phyloP scores from a whole-genome alignment of 352 stramenopile genomes.

The Globisporangium sylvaticum region DNA sequence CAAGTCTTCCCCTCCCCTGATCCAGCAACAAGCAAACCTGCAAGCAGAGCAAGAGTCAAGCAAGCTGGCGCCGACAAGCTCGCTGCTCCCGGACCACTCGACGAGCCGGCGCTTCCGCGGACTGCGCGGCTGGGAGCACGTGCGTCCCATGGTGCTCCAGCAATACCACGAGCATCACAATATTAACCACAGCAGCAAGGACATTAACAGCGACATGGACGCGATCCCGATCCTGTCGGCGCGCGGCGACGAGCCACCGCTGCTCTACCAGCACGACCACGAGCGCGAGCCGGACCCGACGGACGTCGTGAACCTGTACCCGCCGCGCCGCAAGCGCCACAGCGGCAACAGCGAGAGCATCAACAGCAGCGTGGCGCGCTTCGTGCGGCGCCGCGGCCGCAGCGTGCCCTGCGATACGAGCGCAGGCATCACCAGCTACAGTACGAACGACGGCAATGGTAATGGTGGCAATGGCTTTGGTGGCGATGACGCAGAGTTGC shows the following conservation, averaged over 20 bases:
- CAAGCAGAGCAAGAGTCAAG: neutral
- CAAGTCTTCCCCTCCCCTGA: no score
- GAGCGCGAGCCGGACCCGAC: neutral
- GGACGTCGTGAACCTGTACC: slow-evolving; percentile 2
- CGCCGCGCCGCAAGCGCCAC: slow-evolving; percentile 13
- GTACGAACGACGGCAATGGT: neutral
- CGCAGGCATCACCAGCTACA: neutral
- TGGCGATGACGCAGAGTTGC: neutral
- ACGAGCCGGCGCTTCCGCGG: slow-evolving; percentile 3
- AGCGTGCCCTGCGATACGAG: slow-evolving; percentile 14
- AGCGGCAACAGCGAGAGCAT: neutral
- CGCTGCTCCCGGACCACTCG: slow-evolving; percentile 1
- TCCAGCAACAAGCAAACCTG: no score
- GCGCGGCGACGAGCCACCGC: slow-evolving; percentile 16
- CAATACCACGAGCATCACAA: neutral
- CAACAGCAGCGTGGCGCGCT: neutral
- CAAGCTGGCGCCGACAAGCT: neutral
- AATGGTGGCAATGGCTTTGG: neutral
- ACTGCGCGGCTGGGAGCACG: slow-evolving; percentile 6
- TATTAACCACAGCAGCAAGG: neutral
- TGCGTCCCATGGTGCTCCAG: slow-evolving; percentile 12
- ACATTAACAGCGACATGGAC: slow-evolving; percentile 3
- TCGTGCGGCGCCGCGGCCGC: slow-evolving; percentile 11
- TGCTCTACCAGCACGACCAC: slow-evolving; percentile 10
- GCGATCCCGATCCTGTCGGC: slow-evolving; percentile 24